Evolutionary conservation across 2,329 filamentous ascomycete species (phyloP).

Genomic region (Aspergillus latus): DNA sequence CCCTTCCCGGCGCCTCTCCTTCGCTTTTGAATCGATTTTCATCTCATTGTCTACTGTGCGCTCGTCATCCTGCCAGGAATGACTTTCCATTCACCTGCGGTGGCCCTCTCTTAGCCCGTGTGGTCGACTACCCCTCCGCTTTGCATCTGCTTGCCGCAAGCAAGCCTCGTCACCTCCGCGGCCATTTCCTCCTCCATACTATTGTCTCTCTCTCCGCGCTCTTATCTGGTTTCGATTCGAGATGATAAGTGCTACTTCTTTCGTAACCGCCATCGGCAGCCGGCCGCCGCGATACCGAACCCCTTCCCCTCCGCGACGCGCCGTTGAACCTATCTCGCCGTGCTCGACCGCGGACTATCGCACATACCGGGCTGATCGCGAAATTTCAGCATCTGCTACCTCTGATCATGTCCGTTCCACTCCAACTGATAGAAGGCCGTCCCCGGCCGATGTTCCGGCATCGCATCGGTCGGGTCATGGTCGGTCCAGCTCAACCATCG

Average conservation of each 20-base stretch:
- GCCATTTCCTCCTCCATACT: conserved; percentile 15
- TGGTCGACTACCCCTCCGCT: conserved; percentile 45
- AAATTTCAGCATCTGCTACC: conserved; percentile 24
- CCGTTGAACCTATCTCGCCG: conserved; percentile 48
- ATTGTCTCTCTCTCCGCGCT: conserved; percentile 12
- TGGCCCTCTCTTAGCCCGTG: conserved; percentile 43
- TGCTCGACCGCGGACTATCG: conserved; percentile 32
- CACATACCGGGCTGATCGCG: conserved; percentile 33
- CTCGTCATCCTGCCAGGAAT: conserved; percentile 39
- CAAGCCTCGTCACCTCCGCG: conserved; percentile 28
- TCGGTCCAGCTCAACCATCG: conserved; percentile 48
- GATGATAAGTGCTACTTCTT: conserved; percentile 44
- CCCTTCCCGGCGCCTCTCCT: conserved; percentile 22
- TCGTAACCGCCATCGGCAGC: conserved; percentile 34
- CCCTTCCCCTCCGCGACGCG: conserved; percentile 48
- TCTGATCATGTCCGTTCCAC: conserved; percentile 26
- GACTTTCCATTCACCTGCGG: conserved; percentile 38
- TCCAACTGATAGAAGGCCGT: conserved; percentile 23
- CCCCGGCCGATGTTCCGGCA: conserved; percentile 22
- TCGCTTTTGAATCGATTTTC: conserved; percentile 20
- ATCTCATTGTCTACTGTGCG: conserved; percentile 28
- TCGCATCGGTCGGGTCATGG: conserved; percentile 41
- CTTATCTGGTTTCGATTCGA: conserved; percentile 16
- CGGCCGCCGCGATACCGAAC: conserved; percentile 47
- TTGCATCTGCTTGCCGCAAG: conserved; percentile 40